A percentile compares a stretch with the other conserved stretches of the same genome.
Conservation (phyloP, 805 yeast species). For the Gaillardinia entomophila region DNA sequence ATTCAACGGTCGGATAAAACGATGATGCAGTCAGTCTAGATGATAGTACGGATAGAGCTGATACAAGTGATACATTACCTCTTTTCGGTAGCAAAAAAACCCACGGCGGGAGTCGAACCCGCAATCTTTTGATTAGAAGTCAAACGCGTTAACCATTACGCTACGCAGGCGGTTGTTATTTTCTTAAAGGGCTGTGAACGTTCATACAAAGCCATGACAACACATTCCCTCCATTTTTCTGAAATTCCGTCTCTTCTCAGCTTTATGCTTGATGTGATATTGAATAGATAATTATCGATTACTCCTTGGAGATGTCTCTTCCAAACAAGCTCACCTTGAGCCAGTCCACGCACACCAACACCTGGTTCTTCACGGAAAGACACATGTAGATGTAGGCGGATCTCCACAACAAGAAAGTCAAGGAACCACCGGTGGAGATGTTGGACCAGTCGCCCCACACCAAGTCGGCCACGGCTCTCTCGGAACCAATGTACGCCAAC, state of each 20-base stretch:
- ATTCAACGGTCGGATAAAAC: too few relatives aligned
- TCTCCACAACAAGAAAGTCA: slow-evolving; percentile 93
- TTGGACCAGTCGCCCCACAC: slow-evolving; percentile 74
- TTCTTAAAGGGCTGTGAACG: too few relatives aligned
- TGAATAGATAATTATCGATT: slow-evolving; percentile 8
- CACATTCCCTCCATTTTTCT: too few relatives aligned
- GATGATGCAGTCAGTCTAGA: too few relatives aligned
- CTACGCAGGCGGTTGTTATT: neutral
- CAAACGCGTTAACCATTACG: neutral
- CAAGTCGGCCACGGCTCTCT: slow-evolving; percentile 90
- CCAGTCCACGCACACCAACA: slow-evolving; percentile 87
- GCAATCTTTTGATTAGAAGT: slow-evolving; percentile 2
- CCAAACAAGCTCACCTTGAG: slow-evolving; percentile 81
- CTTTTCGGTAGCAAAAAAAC: too few relatives aligned
- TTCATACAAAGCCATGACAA: too few relatives aligned
- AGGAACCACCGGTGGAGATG: slow-evolving; percentile 75
- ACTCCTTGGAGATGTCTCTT: slow-evolving; percentile 88
- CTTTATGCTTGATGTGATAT: neutral
- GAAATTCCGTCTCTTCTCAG: neutral
- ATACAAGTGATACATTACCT: too few relatives aligned
- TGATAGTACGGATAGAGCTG: too few relatives aligned
- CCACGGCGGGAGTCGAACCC: slow-evolving; percentile 3
- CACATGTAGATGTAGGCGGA: slow-evolving; percentile 91
- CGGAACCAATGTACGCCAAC: slow-evolving; percentile 89
- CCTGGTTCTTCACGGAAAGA: slow-evolving; percentile 81